phyloP scores from a whole-genome alignment of 345 rosid species.

The Salix caprea region DNA sequence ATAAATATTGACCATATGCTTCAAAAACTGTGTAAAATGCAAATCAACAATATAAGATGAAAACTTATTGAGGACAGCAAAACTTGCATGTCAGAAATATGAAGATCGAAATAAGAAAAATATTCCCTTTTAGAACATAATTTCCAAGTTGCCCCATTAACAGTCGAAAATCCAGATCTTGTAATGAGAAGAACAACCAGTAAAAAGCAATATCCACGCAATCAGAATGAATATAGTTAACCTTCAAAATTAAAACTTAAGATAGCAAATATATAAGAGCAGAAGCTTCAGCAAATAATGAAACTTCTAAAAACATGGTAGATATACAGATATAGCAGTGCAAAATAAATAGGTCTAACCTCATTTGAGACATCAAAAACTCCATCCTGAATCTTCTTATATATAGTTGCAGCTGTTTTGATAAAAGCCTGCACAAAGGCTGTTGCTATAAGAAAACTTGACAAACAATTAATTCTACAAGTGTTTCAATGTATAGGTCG shows the following conservation, averaged over 20 bases:
- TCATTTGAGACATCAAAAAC: conserved; percentile 95
- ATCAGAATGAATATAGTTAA: background rate
- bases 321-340: background rate
- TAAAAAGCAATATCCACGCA: too few species aligned
- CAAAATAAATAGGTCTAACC: conserved; percentile 33
- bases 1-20: background rate
- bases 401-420: conserved; percentile 89
- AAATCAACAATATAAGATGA: background rate
- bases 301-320: background rate
- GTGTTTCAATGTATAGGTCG: background rate
- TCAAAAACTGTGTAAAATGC: background rate
- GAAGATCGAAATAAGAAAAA: background rate
- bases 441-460: background rate
- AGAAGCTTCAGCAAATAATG: background rate
- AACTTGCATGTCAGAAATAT: background rate
- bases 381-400: conserved; percentile 96
- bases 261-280: background rate
- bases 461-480: background rate
- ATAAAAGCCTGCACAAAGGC: conserved; percentile 65
- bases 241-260: background rate
- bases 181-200: too few species aligned
- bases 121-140: too few species aligned
- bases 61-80: background rate
- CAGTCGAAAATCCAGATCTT: too few species aligned
- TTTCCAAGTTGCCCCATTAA: too few species aligned